A percentile compares a stretch with the other conserved stretches of the same genome.
Conservation (phyloP, 2,329 filamentous ascomycete genomes). For the Cryphonectria japonica region DNA sequence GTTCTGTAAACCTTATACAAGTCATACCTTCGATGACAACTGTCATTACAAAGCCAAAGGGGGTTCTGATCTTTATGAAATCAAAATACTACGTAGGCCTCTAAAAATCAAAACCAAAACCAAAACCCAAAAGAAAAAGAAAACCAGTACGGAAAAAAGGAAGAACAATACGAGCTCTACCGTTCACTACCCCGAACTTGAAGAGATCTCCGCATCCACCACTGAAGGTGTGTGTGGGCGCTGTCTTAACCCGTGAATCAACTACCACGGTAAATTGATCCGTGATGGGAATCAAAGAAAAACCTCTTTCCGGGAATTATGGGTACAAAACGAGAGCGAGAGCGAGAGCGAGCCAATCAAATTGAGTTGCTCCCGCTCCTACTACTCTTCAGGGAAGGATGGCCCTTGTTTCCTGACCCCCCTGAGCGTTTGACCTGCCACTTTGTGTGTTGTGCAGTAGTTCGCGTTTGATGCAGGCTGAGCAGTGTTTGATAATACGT, state of each 20-base stretch:
- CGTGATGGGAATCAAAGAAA: neutral
- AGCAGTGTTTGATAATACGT: neutral
- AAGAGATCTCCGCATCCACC: neutral
- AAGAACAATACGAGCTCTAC: neutral
- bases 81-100: neutral
- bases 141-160: neutral
- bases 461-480: neutral
- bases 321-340: conserved; percentile 2
- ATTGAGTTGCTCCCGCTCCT: neutral
- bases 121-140: neutral
- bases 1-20: neutral
- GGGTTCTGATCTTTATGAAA: neutral
- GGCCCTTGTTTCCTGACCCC: neutral
- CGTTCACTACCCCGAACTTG: neutral
- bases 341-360: conserved; percentile 14
- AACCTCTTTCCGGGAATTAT: neutral
- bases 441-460: neutral
- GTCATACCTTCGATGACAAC: neutral
- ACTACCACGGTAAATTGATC: neutral
- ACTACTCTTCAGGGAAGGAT: neutral
- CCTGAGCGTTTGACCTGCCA: neutral
- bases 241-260: neutral
- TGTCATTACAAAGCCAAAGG: neutral
- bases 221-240: neutral
- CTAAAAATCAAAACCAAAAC: neutral